These are phyloP conservation scores for Metschnikowia dekortorum DNA, from an alignment of 805 yeast genomes.

Conservation along the genomic window DNA sequence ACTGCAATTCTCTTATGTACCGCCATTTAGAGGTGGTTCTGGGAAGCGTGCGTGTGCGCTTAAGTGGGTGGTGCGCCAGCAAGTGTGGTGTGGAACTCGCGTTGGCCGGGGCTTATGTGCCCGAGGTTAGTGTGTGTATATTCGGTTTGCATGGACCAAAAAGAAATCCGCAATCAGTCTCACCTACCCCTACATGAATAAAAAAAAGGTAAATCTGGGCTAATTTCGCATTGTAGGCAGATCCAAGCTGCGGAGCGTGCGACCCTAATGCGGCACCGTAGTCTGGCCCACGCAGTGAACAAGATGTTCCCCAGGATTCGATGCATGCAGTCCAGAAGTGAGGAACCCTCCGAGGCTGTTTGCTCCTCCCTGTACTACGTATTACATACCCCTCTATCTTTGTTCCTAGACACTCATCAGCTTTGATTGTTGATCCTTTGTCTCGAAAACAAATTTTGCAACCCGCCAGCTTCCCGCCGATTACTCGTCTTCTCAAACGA, in stretches of 20 bases:
- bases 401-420: not conserved
- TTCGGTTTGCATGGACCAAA: not conserved
- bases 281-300: constrained; percentile 1
- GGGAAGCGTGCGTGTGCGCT: not conserved
- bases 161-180: not conserved
- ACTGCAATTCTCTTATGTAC: constrained; percentile 44
- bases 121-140: not conserved
- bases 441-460: not conserved
- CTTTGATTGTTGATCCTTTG: not conserved
- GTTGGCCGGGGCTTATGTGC: not conserved
- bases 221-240: too few species aligned
- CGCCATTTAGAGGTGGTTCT: not conserved
- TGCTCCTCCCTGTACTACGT: not conserved
- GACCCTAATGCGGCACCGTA: not conserved
- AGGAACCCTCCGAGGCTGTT: not conserved
- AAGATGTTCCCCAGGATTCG: not conserved
- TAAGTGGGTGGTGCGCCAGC: not conserved
- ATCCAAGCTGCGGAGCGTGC: not conserved
- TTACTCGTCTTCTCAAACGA: not conserved
- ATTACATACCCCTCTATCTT: not conserved
- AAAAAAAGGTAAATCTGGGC: too few species aligned
- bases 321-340: not conserved
- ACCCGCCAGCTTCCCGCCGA: too few species aligned
- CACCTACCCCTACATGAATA: not conserved
- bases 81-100: not conserved